Evolutionary conservation across 2,329 filamentous ascomycete genomes (phyloP).

Genomic region (Pseudogymnoascus sp.): DNA sequence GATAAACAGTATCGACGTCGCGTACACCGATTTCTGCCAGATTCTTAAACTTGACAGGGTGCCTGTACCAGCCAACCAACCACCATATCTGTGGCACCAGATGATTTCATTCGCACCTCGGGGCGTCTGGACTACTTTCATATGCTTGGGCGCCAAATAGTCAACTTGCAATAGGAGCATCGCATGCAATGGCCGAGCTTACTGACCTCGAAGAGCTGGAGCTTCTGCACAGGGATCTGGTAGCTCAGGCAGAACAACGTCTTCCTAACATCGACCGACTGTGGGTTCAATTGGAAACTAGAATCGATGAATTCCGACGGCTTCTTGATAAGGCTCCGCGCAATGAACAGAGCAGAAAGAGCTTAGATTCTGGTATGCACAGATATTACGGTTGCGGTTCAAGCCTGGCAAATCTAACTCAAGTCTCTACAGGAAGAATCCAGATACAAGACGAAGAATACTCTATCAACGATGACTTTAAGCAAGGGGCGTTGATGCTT

Average conservation of each 20-base stretch:
- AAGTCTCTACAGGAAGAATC: constrained; percentile 55
- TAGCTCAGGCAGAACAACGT: constrained; percentile 63
- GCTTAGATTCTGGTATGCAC: constrained; percentile 55
- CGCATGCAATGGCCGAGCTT: constrained; percentile 56
- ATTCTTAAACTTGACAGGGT: constrained; percentile 4
- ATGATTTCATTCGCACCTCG: constrained; percentile 1
- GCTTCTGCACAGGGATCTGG: constrained; percentile 76
- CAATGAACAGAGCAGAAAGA: constrained; percentile 65
- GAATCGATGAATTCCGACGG: constrained; percentile 58
- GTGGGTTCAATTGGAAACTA: constrained; percentile 54
- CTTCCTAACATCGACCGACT: constrained; percentile 62
- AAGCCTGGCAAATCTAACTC: constrained; percentile 18
- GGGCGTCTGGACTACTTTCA: constrained; percentile 6
- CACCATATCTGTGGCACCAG: constrained; percentile 2
- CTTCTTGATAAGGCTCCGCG: constrained; percentile 68
- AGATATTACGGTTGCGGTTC: constrained; percentile 12
- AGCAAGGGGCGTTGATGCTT: constrained; percentile 70
- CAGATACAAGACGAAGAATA: constrained; percentile 65
- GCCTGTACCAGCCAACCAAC: constrained; percentile 7
- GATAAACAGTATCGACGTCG: constrained; percentile 11
- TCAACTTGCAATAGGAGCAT: constrained; percentile 19
- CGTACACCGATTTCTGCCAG: constrained; percentile 11
- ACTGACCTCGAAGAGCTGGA: constrained; percentile 69
- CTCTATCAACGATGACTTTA: constrained; percentile 75
- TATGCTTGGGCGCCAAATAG: neutral